Conservation (phyloP, 441 rosid genomes). For the Euphorbia schlechtendalii region DNA sequence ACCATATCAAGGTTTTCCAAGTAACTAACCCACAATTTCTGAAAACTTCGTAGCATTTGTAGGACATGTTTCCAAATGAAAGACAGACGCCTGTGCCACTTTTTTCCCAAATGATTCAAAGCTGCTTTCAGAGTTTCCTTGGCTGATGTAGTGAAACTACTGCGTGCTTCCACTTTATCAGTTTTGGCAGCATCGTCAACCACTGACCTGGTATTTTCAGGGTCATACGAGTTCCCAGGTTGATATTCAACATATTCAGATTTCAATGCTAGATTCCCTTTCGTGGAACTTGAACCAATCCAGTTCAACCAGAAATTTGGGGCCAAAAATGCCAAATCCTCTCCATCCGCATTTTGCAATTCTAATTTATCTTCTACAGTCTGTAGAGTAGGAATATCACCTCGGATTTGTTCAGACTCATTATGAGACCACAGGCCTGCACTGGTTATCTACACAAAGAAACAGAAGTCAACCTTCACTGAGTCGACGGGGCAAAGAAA, state of each 20-base stretch:
- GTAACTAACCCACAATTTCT: slow-evolving; percentile 78
- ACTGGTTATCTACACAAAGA: slow-evolving; percentile 66
- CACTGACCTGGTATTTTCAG: slow-evolving; percentile 33
- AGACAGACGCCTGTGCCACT: slow-evolving; percentile 69
- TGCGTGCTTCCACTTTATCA: slow-evolving; percentile 49
- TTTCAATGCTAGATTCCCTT: slow-evolving; percentile 37
- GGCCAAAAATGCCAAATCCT: slow-evolving; percentile 35
- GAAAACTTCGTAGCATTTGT: slow-evolving; percentile 44
- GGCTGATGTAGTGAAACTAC: slow-evolving; percentile 52
- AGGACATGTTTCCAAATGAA: slow-evolving; percentile 48
- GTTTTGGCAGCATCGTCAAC: slow-evolving; percentile 38
- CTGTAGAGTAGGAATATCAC: slow-evolving; percentile 28
- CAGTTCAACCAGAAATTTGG: slow-evolving; percentile 47
- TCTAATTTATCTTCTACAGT: slow-evolving; percentile 32
- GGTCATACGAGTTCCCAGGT: slow-evolving; percentile 39
- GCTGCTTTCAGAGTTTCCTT: slow-evolving; percentile 80
- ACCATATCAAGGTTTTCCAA: not conserved
- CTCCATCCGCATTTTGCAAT: slow-evolving; percentile 39
- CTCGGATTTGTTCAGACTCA: slow-evolving; percentile 37
- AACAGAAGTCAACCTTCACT: slow-evolving; percentile 14
- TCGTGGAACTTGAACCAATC: slow-evolving; percentile 43
- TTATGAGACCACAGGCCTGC: slow-evolving; percentile 80
- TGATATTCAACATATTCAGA: slow-evolving; percentile 37
- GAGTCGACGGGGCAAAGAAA: not conserved
- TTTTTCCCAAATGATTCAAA: slow-evolving; percentile 52